Evolutionary conservation across 495 filamentous ascomycete species (phyloP), one percentile per base, ranked within the genome.

Genomic region (Hyaloscypha variabilis): DNA sequence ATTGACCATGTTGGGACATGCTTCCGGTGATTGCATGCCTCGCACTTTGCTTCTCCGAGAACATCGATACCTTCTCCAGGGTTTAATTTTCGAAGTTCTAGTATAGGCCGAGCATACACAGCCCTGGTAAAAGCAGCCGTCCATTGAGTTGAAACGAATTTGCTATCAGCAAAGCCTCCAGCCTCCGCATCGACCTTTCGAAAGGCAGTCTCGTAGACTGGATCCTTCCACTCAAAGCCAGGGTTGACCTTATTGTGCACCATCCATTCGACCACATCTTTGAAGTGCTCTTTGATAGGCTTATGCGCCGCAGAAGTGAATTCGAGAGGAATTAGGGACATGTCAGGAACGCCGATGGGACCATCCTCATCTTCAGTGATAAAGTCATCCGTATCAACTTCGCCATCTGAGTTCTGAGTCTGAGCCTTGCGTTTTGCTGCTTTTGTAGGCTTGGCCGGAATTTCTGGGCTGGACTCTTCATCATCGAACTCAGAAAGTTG

Each of bases 251-350:
- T 87, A 70, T 76, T 77, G 31, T 81, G 70, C 2, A 96, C 87
- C 75, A 94, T 87, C 91, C 91, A 96, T 74, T 92, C 90, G 0
- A 97, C 79, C 0, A 85, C 91, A 68, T 88, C 84, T 46, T 86
- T 86, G 77, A 97, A 96, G 63, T 93, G 87, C 31, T 92, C 88
- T 60, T 89, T 88, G 0, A 88, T 73, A 50, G 91, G 88, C 66
- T 88, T 88, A 67, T 89, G 85, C 0, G 84, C 80, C 56, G 89
- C 83, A 14, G 78, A 72, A 2, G 87, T 91, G 71, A 92, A 93
- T 69, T 92, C 78, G 11, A 96, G 77, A 0, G 93, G 93, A 2
- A 94, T 87, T 3, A 79, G 19, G 81, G 75, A n/a, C 73, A 67
- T 10, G 74, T 68, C 0, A 88, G 90, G 8, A 50, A 82, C 85